Evolutionary conservation across 2,329 filamentous ascomycete genomes (phyloP).

Genomic region (Chaetomium sp.): DNA sequence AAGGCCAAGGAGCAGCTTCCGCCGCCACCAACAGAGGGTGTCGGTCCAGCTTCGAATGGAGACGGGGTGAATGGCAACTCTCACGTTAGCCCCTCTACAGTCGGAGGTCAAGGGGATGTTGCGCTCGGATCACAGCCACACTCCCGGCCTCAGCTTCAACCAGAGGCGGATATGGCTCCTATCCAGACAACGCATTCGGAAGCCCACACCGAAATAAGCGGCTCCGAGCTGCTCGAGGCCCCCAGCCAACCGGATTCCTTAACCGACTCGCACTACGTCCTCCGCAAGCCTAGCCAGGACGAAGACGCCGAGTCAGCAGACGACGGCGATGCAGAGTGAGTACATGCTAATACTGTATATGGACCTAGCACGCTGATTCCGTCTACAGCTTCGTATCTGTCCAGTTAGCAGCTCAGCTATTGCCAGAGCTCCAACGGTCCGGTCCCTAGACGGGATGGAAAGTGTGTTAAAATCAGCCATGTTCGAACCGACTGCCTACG

Average conservation of each 20-base stretch:
- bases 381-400: conserved; percentile 16
- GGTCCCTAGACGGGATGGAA: conserved; percentile 8
- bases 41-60: not conserved
- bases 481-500: not conserved
- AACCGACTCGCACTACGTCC: not conserved
- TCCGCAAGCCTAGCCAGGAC: not conserved
- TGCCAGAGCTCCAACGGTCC: conserved; percentile 29
- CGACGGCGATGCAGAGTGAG: conserved; percentile 7
- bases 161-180: conserved; percentile 17
- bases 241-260: conserved; percentile 11
- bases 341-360: not conserved
- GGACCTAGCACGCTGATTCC: not conserved
- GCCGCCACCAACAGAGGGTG: not conserved
- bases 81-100: not conserved
- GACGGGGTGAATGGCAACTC: not conserved
- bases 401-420: conserved; percentile 29
- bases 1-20: conserved; percentile 33
- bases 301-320: not conserved
- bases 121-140: not conserved
- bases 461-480: not conserved
- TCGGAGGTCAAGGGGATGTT: not conserved
- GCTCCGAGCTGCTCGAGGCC: not conserved
- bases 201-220: not conserved
- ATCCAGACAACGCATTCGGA: not conserved
- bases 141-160: not conserved